Conservation (phyloP, 768 basidiomycete species). For the Fomitopsis serialis region DNA sequence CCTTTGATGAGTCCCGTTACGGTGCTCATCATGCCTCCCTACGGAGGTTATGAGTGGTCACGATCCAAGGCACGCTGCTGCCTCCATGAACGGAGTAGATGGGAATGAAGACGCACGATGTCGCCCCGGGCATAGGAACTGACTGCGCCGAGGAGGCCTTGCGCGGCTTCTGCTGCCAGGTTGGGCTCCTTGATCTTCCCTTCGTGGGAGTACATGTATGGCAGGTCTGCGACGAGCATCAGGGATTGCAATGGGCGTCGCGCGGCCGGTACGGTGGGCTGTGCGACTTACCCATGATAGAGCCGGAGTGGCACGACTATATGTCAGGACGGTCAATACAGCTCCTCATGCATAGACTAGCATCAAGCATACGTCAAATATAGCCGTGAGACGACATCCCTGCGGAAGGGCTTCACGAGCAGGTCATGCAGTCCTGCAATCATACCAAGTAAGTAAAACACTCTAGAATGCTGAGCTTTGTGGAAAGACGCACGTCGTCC, state of each 20-base stretch:
- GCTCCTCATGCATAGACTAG: background rate
- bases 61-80: background rate
- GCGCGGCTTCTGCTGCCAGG: conserved; percentile 79
- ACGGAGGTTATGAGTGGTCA: too few species aligned
- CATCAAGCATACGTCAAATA: conserved; percentile 43
- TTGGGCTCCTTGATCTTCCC: conserved; percentile 95
- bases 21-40: conserved; percentile 62
- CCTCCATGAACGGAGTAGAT: background rate
- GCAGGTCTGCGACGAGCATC: conserved; percentile 26
- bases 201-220: conserved; percentile 81
- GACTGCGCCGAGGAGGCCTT: conserved; percentile 77
- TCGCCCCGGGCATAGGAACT: conserved; percentile 76
- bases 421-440: conserved; percentile 35
- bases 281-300: conserved; percentile 32
- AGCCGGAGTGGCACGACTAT: conserved; percentile 44
- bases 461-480: background rate
- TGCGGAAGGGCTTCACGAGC: conserved; percentile 53
- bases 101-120: conserved; percentile 30
- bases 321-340: conserved; percentile 2
- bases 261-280: background rate
- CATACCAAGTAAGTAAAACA: background rate
- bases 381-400: conserved; percentile 64
- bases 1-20: conserved; percentile 72
- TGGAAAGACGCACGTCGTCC: conserved; percentile 54
- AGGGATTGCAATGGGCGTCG: background rate